Evolutionary conservation across 1,139 yeast species (phyloP), one percentile per base, ranked within the genome.

Genomic region (Saccharomyces uvarum): DNA sequence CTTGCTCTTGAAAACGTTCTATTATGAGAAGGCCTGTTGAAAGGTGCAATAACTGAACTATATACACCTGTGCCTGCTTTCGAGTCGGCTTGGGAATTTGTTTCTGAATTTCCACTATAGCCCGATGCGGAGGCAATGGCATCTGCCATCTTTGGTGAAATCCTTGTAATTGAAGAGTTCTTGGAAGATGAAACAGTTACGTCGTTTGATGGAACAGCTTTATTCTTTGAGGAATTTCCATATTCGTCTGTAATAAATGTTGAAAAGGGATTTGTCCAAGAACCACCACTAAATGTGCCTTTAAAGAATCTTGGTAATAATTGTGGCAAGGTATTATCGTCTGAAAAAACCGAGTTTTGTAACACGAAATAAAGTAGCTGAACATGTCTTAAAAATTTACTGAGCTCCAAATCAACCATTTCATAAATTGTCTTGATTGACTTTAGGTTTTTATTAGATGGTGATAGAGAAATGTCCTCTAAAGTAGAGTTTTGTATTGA

Each of bases 241-340:
- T 9, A 26, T 11, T 21, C 52, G 13, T 19, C 32, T 32, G 54
- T 52, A 29, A 57, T 56, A 42, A 81, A 81, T 26, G 54, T 41
- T 11, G 61, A 50, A 61, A 84, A 83, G 31, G 87, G 87, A 62
- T 84, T 85, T 52, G 82, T 78, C 84, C 88, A 85, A 61, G 83
- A 83, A 7, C 89, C 90, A 8, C 89, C 91, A 62, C 82, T 83
- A 65, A 82, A 85, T 55, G 80, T 83, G 50, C 82, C 81, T 38
- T 77, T 73, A 7, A 85, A 68, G 62, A 84, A 83, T 56, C 93
- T 73, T n/a, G 91, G 88, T 60, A 83, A 80, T 2, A 82, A 72
- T 64, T 84, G 85, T 0, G 91, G 91, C 28, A 85, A 63, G 49
- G 77, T 72, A 6, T 69, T 63, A 53, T 68, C 68, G 6, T 62